Evolutionary conservation across 495 filamentous ascomycete species (phyloP), one percentile per base, ranked within the genome.

Genomic region (Penicillium samsonianum): DNA sequence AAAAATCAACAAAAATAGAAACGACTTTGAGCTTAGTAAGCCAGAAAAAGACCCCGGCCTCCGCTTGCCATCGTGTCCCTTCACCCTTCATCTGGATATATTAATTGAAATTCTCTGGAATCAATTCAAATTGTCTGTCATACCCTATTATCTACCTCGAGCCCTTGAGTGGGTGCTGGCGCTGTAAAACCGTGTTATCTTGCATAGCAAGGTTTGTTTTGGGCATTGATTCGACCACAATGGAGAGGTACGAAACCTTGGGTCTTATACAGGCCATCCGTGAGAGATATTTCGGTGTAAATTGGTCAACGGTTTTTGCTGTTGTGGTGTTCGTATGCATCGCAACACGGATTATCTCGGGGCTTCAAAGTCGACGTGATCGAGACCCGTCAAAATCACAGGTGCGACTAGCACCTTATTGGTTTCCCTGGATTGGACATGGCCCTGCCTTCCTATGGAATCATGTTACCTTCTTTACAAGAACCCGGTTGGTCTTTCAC

Each of bases 361-460:
- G 72, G 26, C 22, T 79, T 28, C 73, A 69, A 43, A 72, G 74
- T 46, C 60, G 65, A 7, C 61, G 53, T 25, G 56, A 49, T n/a
- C 41, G 37, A 28, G 50, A 62, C 38, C 42, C 57, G 16, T 52
- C 60, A 30, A 59, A 70, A 30, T 48, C 65, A 31, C 69, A 63
- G 57, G 73, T 81, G 41, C 73, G 71, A 58, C 60, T 69, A 33
- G 51, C 77, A 10, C 83, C 84, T 12, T 87, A 87, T 69, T 88
- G 82, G 82, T 52, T 86, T 8, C 84, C 84, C 12, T 72, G 77
- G 57, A 35, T 86, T 2, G 81, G 84, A 38, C 84, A 87, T 72
- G 68, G 77, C 12, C 53, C 77, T 23, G 68, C 74, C 19, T 73
- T 84, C 63, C 57, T 77, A 16, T 74, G 77, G 64, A 63, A 78